Evolutionary conservation across 1,139 yeast species (phyloP), one percentile per base, ranked within the genome.

Genomic region (Pichia sp.): DNA sequence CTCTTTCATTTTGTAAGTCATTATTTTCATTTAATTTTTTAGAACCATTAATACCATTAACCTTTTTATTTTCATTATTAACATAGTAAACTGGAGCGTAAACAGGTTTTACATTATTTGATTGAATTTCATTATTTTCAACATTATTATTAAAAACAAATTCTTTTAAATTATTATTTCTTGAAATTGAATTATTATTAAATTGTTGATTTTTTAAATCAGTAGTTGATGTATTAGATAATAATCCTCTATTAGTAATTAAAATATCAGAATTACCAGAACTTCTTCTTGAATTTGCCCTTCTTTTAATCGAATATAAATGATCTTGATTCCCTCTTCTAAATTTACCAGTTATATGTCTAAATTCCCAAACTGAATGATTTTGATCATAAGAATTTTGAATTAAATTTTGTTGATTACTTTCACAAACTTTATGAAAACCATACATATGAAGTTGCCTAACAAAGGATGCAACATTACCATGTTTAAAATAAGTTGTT

Each of bases 401-500:
- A 9, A 57, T 52, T 9, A 48, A 37, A 36, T 59, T 43, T 6
- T 54, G 51, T 6, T 54, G 52, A 38, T 42, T 52, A 35, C 62
- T 63, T 50, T 71, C 74, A 46, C 74, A 70, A 20, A 82, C 87
- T 61, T 83, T 83, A 59, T 83, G 90, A 62, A 79, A 79, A 20
- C 87, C 92, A 59, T 83, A 83, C 87, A 83, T 83, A 63, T 83
- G 84, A 48, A 83, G 60, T 57, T 83, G 92, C 45, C 92, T 72
- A 27, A 83, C 85, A 61, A 83, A 83, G n/a, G 86, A 78, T 1
- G 90, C 86, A 42, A 82, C 82, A 58, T 83, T 83, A 35, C 87
- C 81, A 60, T 83, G 92, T 59, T 83, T 83, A 65, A 83, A 83
- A 62, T 81, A 83, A 43, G 71, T 76, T 37, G 86, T 76, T 50